These are phyloP conservation scores for Trichoderma sp. DNA, from an alignment of 2,329 filamentous ascomycete genomes.

Conservation along the genomic window DNA sequence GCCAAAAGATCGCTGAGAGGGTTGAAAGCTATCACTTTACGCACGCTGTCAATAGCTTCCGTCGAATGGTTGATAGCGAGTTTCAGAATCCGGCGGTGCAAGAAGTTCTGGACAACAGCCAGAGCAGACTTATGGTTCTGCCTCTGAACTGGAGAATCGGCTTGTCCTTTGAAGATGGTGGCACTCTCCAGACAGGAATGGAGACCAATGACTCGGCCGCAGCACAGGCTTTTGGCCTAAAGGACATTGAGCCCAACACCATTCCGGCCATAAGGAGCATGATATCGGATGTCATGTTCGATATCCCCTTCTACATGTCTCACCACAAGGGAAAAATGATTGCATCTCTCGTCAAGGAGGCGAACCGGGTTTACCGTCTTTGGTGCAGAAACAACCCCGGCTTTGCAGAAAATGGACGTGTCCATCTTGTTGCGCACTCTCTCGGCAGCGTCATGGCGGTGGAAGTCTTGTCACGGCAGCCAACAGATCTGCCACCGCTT, in stretches of 20 bases:
- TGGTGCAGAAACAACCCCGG: conserved; percentile 95
- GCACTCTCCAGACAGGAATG: conserved; percentile 59
- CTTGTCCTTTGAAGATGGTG: conserved; percentile 83
- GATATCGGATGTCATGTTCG: conserved; percentile 97
- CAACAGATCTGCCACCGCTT: conserved; percentile 66
- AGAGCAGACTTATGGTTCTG: conserved; percentile 90
- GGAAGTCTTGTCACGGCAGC: conserved; percentile 88
- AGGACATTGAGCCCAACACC: conserved; percentile 89
- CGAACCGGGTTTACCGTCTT: conserved; percentile 91
- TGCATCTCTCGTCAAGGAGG: conserved; percentile 81
- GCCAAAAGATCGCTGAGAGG: conserved; percentile 91
- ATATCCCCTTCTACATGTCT: conserved; percentile 97
- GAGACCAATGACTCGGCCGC: conserved; percentile 52
- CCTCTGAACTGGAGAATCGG: conserved; percentile 93
- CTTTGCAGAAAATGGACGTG: conserved; percentile 77
- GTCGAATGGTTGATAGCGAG: conserved; percentile 84
- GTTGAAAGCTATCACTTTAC: conserved; percentile 98
- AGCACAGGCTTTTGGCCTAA: conserved; percentile 65
- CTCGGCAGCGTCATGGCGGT: conserved; percentile 93
- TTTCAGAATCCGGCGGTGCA: conserved; percentile 75
- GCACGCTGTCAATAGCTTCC: conserved; percentile 89
- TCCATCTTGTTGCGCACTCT: conserved; percentile 92
- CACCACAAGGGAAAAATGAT: conserved; percentile 97
- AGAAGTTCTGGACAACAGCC: conserved; percentile 71
- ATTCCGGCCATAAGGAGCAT: conserved; percentile 91